Evolutionary conservation across 1,284 basidiomycete species (phyloP).

Genomic region (Ustilago cynodontis): DNA sequence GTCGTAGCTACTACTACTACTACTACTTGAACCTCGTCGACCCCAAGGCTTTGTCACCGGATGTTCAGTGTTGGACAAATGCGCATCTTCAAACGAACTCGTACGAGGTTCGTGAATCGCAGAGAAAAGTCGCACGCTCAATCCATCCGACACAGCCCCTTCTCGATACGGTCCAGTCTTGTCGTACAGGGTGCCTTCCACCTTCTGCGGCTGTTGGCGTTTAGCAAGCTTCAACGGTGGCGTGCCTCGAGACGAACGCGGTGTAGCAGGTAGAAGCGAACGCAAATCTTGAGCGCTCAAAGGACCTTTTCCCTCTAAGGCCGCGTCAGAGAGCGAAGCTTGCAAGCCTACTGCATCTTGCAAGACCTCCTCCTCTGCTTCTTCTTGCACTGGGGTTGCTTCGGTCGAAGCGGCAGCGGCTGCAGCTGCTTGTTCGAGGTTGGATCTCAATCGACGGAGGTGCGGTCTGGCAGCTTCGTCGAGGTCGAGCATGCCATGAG

Average conservation of each 20-base stretch:
- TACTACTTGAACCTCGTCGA: slow-evolving; percentile 35
- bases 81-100: slow-evolving; percentile 39
- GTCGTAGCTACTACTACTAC: slow-evolving; percentile 38
- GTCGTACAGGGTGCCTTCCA: slow-evolving; percentile 68
- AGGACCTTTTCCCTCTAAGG: slow-evolving; percentile 40
- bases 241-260: slow-evolving; percentile 33
- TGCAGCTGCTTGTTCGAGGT: slow-evolving; percentile 53
- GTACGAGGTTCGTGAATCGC: slow-evolving; percentile 21
- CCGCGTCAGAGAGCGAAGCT: slow-evolving; percentile 38
- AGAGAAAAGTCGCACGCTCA: slow-evolving; percentile 66
- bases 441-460: slow-evolving; percentile 38
- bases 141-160: slow-evolving; percentile 63
- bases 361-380: slow-evolving; percentile 18
- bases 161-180: slow-evolving; percentile 64
- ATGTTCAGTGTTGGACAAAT: slow-evolving; percentile 42
- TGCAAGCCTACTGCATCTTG: slow-evolving; percentile 27
- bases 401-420: slow-evolving; percentile 49
- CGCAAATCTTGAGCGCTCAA: slow-evolving; percentile 39
- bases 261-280: slow-evolving; percentile 8
- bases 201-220: slow-evolving; percentile 52
- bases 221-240: slow-evolving; percentile 53
- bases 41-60: slow-evolving; percentile 50
- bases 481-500: slow-evolving; percentile 35
- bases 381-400: slow-evolving; percentile 10
- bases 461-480: slow-evolving; percentile 41